phyloP scores from a whole-genome alignment of 202 grass and related monocot species.

The Panicum virgatum region DNA sequence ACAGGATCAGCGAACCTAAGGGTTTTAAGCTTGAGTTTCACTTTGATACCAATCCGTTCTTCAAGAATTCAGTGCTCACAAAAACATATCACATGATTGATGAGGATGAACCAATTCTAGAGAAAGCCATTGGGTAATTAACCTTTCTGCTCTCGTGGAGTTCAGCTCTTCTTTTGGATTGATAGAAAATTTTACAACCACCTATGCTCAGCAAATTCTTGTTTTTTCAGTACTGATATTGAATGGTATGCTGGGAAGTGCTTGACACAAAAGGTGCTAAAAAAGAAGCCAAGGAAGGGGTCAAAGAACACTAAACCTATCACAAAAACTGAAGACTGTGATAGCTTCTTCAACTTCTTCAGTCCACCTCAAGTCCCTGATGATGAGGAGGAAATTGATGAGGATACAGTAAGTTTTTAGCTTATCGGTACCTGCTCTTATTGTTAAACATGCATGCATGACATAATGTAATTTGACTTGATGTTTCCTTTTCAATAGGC shows the following conservation, averaged over 20 bases:
- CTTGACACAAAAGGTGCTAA: conserved; percentile 94
- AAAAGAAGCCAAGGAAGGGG: conserved; percentile 97
- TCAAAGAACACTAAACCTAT: conserved; percentile 97
- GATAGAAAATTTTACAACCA: background rate
- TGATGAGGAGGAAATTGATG: conserved; percentile 95
- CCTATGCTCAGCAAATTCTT: conserved; percentile 3
- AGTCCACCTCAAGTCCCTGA: conserved; percentile 97
- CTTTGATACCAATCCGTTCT: conserved; percentile 80
- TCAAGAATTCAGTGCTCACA: conserved; percentile 82
- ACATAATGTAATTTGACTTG: background rate
- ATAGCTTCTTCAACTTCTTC: conserved; percentile 99
- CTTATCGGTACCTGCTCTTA: background rate
- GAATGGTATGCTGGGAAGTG: conserved; percentile 94
- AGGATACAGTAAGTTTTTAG: conserved; percentile 74
- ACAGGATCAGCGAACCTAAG: conserved; percentile 78
- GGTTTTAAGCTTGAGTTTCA: conserved; percentile 97
- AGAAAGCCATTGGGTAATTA: conserved; percentile 93
- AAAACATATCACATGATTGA: conserved; percentile 99
- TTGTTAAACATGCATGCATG: background rate
- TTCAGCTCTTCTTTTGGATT: background rate
- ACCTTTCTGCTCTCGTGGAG: background rate
- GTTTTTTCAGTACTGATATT: conserved; percentile 69
- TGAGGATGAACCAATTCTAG: conserved; percentile 96
- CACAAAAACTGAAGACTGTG: conserved; percentile 91
- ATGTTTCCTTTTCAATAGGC: conserved; percentile 53